Evolutionary conservation across 441 rosid genomes (phyloP), one percentile per base, ranked within the genome.

Genomic region (Corymbia calophylla): DNA sequence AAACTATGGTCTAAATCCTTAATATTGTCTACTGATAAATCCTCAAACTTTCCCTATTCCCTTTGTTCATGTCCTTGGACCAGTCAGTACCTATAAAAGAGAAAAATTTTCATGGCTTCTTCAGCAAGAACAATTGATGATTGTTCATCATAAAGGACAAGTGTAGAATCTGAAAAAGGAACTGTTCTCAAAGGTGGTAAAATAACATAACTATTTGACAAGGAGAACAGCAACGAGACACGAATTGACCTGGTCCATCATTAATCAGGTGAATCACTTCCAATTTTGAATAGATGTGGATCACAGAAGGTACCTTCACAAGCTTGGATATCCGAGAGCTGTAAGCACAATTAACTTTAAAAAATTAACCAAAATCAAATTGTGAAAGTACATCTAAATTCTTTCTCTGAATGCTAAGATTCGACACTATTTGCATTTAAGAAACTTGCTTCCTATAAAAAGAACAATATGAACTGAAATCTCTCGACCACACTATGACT

Each of bases 301-400:
- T 96, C 98, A 93, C 27, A 96, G 93, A 68, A 97, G 95, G 47
- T 94, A 93, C 91, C 98, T 95, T 91, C 99, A 93, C 92, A 97
- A 90, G 89, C 94, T 94, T 66, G 96, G 98, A 92, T 97, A 97
- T 90, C 99, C 96, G 91, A 90, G 39, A 70, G 81, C 16, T 73
- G 82, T 73, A 29, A 35, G 32, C 80, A 60, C 51, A 44, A 51
- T 60, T 12, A 84, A 60, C 19, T 81, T 15, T 14, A 18, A 47
- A 27, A 27, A 86, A 44, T 18, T 32, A 64, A 49, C 62, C 86
- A 49, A 86, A 39, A 85, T 56, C 3, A 18, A 55, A 87, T n/a
- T 68, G 23, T 21, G 48, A 27, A 49, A 18, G 48, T 51, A 53
- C 19, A 86, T 54, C 19, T 35, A 77, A 35, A 55, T 49, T 49